Evolutionary conservation across 2,329 filamentous ascomycete genomes (phyloP).

Genomic region (Ophiostoma sp.): DNA sequence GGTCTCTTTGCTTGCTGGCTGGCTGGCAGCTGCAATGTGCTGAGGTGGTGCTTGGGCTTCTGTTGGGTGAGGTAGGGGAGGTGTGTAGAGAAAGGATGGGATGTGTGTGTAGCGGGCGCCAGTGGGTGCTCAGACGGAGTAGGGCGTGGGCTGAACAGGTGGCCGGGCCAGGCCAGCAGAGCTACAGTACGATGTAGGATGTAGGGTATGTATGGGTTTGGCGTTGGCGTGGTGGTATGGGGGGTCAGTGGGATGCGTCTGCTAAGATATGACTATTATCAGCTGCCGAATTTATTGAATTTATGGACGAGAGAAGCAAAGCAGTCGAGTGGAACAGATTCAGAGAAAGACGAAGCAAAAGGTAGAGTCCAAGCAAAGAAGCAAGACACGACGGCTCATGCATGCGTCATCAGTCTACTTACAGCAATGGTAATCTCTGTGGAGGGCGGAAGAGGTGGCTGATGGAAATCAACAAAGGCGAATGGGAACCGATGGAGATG

Average conservation of each 20-base stretch:
- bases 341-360: neutral
- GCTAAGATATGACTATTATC: neutral
- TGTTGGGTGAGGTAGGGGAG: constrained; percentile 4
- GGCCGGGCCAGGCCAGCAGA: neutral
- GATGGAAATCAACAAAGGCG: neutral
- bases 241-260: neutral
- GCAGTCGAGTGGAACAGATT: neutral
- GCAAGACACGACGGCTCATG: neutral
- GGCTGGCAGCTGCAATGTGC: neutral
- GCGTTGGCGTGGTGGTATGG: neutral
- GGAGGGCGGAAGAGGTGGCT: neutral
- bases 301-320: neutral
- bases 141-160: neutral
- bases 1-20: neutral
- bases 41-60: constrained; percentile 11
- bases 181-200: no score
- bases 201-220: no score
- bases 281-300: neutral
- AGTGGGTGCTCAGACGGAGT: constrained; percentile 6
- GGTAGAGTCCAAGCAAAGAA: neutral
- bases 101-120: constrained; percentile 14
- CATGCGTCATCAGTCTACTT: neutral
- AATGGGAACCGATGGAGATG: neutral
- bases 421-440: neutral
- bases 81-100: constrained; percentile 17